Conservation (phyloP, 2,329 filamentous ascomycete species). For the Teratosphaeria gauchensis region DNA sequence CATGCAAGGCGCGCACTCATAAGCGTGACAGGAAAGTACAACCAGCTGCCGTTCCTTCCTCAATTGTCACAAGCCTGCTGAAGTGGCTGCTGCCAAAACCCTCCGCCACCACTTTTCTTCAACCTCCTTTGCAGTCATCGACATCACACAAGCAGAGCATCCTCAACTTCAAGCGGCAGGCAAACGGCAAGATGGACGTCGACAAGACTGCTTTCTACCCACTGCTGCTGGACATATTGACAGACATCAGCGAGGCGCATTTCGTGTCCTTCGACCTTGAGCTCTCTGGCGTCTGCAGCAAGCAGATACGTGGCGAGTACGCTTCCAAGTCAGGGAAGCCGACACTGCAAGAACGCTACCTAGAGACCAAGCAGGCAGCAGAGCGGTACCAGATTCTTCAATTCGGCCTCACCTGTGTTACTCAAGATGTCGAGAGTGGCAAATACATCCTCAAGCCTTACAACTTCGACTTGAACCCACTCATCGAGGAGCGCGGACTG, state of each 20-base stretch:
- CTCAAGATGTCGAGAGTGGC: conserved; percentile 45
- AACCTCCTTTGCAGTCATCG: conserved; percentile 4
- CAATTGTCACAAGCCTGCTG: neutral
- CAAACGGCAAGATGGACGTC: conserved; percentile 45
- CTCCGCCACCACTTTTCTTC: conserved; percentile 6
- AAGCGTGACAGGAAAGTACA: neutral
- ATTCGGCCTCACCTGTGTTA: conserved; percentile 56
- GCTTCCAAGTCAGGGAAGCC: conserved; percentile 28
- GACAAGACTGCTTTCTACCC: conserved; percentile 40
- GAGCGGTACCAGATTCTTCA: conserved; percentile 56
- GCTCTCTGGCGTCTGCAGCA: conserved; percentile 51
- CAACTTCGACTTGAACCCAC: conserved; percentile 54
- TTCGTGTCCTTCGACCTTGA: conserved; percentile 59
- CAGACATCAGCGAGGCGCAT: conserved; percentile 47
- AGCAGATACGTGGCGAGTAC: conserved; percentile 27
- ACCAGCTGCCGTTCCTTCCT: neutral
- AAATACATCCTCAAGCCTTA: conserved; percentile 53
- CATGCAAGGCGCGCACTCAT: neutral
- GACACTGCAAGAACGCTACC: conserved; percentile 51
- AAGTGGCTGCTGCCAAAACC: neutral
- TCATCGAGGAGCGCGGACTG: conserved; percentile 41
- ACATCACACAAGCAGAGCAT: conserved; percentile 6
- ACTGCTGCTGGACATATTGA: conserved; percentile 46
- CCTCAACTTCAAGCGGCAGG: conserved; percentile 2
- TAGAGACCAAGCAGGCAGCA: conserved; percentile 50